phyloP scores from a whole-genome alignment of 306 rosid genomes.

The Purshia tridentata region DNA sequence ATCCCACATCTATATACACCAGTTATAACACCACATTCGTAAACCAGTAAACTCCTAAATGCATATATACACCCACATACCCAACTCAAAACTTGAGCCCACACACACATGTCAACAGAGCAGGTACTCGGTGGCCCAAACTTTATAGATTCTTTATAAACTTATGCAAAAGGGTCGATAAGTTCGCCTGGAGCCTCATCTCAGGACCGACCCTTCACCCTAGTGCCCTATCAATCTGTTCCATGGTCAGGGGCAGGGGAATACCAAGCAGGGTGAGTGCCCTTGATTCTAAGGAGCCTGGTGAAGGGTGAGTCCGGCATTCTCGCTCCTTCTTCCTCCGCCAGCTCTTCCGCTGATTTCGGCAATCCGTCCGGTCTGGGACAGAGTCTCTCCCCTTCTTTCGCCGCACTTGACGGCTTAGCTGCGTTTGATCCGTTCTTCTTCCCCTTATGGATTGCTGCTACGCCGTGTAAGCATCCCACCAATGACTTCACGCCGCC shows the following conservation, averaged over 20 bases:
- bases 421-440: conserved; percentile 20
- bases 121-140: too few species aligned
- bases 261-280: conserved; percentile 79
- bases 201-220: too few species aligned
- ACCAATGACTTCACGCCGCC: conserved; percentile 72
- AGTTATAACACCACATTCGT: not conserved
- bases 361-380: conserved; percentile 94
- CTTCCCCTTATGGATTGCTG: conserved; percentile 50
- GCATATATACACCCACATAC: too few species aligned
- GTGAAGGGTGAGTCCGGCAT: conserved; percentile 85
- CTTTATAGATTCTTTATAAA: too few species aligned
- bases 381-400: conserved; percentile 25
- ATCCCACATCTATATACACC: not conserved
- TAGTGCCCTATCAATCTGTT: conserved; percentile 52
- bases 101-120: too few species aligned
- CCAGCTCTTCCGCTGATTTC: conserved; percentile 58
- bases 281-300: conserved; percentile 66
- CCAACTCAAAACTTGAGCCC: too few species aligned
- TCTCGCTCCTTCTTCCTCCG: conserved; percentile 62
- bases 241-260: conserved; percentile 80
- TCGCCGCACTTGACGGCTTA: conserved; percentile 21
- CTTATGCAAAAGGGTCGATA: too few species aligned
- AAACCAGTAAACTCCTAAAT: too few species aligned
- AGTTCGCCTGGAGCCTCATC: too few species aligned
- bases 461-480: conserved; percentile 64